Evolutionary conservation across 208 protist species (phyloP).

Genomic region (Trypanosoma rangeli): DNA sequence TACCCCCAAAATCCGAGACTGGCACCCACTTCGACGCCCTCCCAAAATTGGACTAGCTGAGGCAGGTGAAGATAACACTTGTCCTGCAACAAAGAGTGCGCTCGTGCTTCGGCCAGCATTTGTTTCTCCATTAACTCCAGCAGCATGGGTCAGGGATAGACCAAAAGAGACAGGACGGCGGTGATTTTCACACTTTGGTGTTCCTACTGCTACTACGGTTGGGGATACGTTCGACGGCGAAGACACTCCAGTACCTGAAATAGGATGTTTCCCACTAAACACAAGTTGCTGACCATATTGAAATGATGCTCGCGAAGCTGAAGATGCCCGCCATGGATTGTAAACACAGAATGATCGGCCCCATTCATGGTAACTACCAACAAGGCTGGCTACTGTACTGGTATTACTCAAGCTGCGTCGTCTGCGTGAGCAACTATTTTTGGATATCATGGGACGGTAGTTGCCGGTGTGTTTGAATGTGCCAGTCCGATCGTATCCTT

Average conservation of each 20-base stretch:
- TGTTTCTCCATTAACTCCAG: neutral
- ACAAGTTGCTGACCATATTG: conserved; percentile 16
- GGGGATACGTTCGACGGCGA: conserved; percentile 8
- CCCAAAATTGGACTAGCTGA: conserved; percentile 22
- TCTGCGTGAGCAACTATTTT: conserved; percentile 1
- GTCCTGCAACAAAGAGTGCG: conserved; percentile 1
- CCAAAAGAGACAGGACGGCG: conserved; percentile 19
- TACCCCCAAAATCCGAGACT: neutral
- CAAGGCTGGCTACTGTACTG: conserved; percentile 36
- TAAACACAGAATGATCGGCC: conserved; percentile 78
- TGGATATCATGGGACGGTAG: conserved; percentile 21
- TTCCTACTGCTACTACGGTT: neutral
- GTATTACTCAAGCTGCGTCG: conserved; percentile 52
- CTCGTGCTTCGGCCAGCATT: conserved; percentile 10
- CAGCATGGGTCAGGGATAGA: neutral
- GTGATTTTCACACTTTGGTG: neutral
- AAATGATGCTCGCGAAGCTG: conserved; percentile 11
- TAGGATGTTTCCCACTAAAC: conserved; percentile 11
- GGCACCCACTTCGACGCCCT: conserved; percentile 5
- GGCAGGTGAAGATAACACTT: neutral
- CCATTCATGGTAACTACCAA: conserved; percentile 68
- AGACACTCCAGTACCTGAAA: neutral
- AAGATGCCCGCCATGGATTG: conserved; percentile 26
- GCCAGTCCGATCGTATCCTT: conserved; percentile 2
- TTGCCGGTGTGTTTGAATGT: conserved; percentile 39